Base-by-base conservation (phyloP, 2,329 filamentous ascomycete species). In the Cryphonectria parasitica region DNA sequence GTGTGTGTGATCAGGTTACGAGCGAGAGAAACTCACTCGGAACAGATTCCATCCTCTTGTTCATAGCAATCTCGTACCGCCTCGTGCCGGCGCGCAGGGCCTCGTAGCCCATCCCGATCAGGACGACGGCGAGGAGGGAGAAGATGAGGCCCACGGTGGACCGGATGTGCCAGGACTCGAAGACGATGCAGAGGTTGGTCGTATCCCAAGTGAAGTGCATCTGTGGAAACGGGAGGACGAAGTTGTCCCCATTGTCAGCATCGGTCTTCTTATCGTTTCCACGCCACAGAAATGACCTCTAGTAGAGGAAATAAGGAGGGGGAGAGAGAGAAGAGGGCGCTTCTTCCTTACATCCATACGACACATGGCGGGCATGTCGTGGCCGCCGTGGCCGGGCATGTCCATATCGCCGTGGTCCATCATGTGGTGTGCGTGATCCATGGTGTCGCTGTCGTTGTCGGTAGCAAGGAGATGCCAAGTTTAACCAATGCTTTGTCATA, bases 201-300 rank as follows among this genome's bases (percentile, higher is more conserved):
- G 95, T 95, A 80, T 94, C 90, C 95, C 95, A 99, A 73, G 94
- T 98, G 85, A 99, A 99, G 75, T 98, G 90, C 95, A 98, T 98
- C 94, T 97, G 17, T 15, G 13, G 13, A 22, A 49, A n/a, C 19
- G 5, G 6, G 45, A 49, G 45, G 22, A 49, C 45, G 5, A 49
- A 22, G 22, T 49, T 49, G 45, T 49, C 45, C 45, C 36, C 4
- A 8, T 39, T 13, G 34, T 62, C 60, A 36, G 31, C 34, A 13
- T 19, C 22, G 17, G 6, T n/a, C 22, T 39, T n/a, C 10, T 13
- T 34, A 34, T 60, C 25, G 19, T 17, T n/a, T 60, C 10, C 36
- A 8, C 36, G 10, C 36, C 11, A 39, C 11, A 39, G 36, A 2
- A 11, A 13, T 11, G 10, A 39, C 11, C 10, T 39, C 1, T 1